Evolutionary conservation across 2,329 filamentous ascomycete genomes (phyloP).

Genomic region (Leptographium lundbergii): DNA sequence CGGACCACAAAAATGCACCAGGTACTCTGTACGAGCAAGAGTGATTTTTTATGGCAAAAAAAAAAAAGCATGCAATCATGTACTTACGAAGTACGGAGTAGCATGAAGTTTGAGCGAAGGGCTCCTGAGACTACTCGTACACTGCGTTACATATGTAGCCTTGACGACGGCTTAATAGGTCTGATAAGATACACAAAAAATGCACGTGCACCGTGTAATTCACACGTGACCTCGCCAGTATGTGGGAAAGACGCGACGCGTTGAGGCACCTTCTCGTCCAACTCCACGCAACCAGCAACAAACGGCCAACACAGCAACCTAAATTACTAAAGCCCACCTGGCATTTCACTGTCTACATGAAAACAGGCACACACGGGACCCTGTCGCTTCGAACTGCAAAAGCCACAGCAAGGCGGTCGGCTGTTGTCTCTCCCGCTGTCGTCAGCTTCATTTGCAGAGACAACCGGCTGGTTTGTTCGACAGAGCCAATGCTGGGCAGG

Average conservation of each 20-base stretch:
- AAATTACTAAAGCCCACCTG: background rate
- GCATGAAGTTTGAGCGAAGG: too few relatives aligned
- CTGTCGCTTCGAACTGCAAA: slow-evolving; percentile 11
- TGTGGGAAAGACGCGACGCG: background rate
- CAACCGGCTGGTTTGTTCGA: background rate
- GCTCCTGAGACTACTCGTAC: too few relatives aligned
- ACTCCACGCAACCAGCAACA: background rate
- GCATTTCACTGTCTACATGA: slow-evolving; percentile 14
- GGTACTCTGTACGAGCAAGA: background rate
- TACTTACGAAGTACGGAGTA: too few relatives aligned
- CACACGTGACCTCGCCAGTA: background rate
- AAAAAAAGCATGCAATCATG: too few relatives aligned
- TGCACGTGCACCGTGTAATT: background rate
- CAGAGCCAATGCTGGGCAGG: slow-evolving; percentile 20
- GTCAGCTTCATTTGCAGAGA: background rate
- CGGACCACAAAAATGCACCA: background rate
- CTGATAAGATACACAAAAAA: too few relatives aligned
- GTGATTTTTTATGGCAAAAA: too few relatives aligned
- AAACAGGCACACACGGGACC: slow-evolving; percentile 8
- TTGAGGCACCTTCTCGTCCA: background rate
- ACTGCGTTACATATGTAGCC: too few relatives aligned
- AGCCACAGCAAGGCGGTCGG: slow-evolving; percentile 4
- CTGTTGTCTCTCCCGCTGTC: background rate
- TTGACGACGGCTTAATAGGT: too few relatives aligned
- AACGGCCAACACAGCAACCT: background rate